Percentiles rank a stretch among this genome's conserved stretches.
phyloP scores from a whole-genome alignment of 2,329 filamentous ascomycete genomes.

The Clarireedia homoeocarpa region DNA sequence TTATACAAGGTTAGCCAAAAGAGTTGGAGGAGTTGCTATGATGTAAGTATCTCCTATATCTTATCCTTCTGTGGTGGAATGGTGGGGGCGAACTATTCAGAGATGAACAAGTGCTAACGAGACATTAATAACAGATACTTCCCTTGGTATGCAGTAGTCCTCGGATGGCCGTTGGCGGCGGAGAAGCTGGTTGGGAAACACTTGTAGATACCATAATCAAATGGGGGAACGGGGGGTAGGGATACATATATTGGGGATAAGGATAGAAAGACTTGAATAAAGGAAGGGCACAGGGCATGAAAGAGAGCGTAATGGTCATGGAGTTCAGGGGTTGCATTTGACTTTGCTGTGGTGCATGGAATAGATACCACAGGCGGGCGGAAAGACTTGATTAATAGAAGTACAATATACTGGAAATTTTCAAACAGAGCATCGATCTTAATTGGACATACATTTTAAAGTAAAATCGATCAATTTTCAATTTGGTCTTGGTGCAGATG shows the following conservation, averaged over 20 bases:
- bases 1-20: not conserved
- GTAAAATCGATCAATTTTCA: too few species aligned
- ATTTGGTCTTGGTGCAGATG: too few species aligned
- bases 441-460: not conserved
- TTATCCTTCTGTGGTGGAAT: not conserved
- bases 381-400: not conserved
- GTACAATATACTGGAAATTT: not conserved
- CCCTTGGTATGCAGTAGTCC: slow-evolving; percentile 4
- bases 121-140: slow-evolving; percentile 2
- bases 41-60: not conserved
- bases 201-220: not conserved
- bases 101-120: not conserved
- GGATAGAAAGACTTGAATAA: not conserved
- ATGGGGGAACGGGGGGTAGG: not conserved
- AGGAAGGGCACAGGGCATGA: not conserved
- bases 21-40: not conserved
- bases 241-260: not conserved
- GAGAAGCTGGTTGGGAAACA: not conserved
- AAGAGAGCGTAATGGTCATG: not conserved
- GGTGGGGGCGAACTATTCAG: too few species aligned
- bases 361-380: not conserved
- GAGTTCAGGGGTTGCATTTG: not conserved
- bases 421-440: not conserved
- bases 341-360: not conserved
- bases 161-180: slow-evolving; percentile 9